Conservation (phyloP, 495 filamentous ascomycete species). For the Xylaria acuta region DNA sequence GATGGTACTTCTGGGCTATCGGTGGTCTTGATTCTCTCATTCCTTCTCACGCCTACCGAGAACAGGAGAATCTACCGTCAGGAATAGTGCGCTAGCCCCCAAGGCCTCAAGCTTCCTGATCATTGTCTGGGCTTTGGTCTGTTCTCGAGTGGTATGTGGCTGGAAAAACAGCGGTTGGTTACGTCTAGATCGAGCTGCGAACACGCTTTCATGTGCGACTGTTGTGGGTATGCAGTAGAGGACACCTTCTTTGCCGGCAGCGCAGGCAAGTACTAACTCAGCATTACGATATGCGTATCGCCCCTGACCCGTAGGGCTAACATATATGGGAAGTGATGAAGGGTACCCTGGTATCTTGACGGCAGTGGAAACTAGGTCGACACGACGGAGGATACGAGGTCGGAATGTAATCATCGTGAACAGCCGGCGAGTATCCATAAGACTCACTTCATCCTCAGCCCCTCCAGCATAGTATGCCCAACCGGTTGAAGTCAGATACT, state of each 20-base stretch:
- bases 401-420: slow-evolving; percentile 71
- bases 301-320: slow-evolving; percentile 69
- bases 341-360: slow-evolving; percentile 64
- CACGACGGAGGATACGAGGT: slow-evolving; percentile 69
- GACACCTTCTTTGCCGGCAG: slow-evolving; percentile 50
- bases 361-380: slow-evolving; percentile 58
- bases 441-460: slow-evolving; percentile 70
- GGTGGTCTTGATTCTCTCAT: slow-evolving; percentile 57
- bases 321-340: slow-evolving; percentile 64
- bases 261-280: slow-evolving; percentile 65
- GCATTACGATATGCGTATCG: slow-evolving; percentile 68
- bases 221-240: slow-evolving; percentile 64
- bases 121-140: slow-evolving; percentile 64
- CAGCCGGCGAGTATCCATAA: slow-evolving; percentile 47
- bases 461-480: slow-evolving; percentile 80
- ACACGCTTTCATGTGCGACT: slow-evolving; percentile 48
- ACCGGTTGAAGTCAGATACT: slow-evolving; percentile 65
- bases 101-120: slow-evolving; percentile 61
- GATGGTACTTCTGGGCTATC: slow-evolving; percentile 59
- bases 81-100: slow-evolving; percentile 64
- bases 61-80: slow-evolving; percentile 65
- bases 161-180: slow-evolving; percentile 65
- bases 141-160: slow-evolving; percentile 73
- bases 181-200: slow-evolving; percentile 1
- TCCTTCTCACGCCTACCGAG: slow-evolving; percentile 60